Evolutionary conservation across 2,329 filamentous ascomycete species (phyloP), one percentile per base, ranked within the genome.

Genomic region (Aspergillus sp.): DNA sequence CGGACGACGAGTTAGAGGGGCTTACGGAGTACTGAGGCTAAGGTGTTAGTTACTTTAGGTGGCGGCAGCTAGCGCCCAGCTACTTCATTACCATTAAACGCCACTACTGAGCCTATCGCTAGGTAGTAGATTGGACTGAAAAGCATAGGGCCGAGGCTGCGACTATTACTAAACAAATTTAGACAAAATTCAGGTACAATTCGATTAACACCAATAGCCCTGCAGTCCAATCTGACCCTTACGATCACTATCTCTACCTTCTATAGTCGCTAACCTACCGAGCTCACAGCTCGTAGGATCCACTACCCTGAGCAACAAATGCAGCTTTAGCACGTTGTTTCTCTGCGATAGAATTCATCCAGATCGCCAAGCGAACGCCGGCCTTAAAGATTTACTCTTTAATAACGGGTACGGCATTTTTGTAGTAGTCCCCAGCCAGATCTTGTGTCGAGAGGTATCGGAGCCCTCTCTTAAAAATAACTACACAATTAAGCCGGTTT

Each of bases 341-440:
- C 32, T 36, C 32, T 36, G 32, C 32, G n/a, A 36, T 36, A 2
- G 7, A 36, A 11, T 58, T 55, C n/a, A 57, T 16, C 57, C 57
- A 57, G 6, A 23, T 47, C 11, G 57, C 57, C 20, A 59, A 45
- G 42, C 57, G 51, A 31, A 58, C 32, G 2, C 54, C 58, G 31
- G 50, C 58, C 46, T 52, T 56, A 19, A 48, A 40, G 40, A 60
- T 55, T 41, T 57, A 51, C 45, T 41, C 45, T 25, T 58, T 51
- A 11, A 60, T 49, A 49, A 58, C 55, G 29, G 58, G 58, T 3
- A 44, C 56, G 17, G 56, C 58, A 5, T 49, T 52, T 32, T 58
- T 40, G 36, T 58, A 60, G 46, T 60, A 59, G 20, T 55, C 25
- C 5, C 46, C 47, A 20, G 49, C 52, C 9, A 60, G 44, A 47